Percentiles rank a stretch among this genome's conserved stretches.
Evolutionary conservation across 495 filamentous ascomycete species (phyloP).

Genomic region (Pseudotulostoma volvatum): DNA sequence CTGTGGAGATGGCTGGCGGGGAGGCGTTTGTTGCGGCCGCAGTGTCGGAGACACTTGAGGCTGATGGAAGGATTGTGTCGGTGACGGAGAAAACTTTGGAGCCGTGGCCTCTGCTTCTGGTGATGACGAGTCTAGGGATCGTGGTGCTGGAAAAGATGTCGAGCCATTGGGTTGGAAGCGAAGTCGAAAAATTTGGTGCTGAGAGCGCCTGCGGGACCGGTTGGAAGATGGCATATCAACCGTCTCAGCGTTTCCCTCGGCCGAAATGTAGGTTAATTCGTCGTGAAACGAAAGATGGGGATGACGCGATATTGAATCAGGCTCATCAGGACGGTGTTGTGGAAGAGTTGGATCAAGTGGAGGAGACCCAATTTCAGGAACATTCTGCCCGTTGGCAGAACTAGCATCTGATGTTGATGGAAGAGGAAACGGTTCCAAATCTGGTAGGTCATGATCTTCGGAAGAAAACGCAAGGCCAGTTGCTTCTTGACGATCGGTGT

Average conservation of each 20-base stretch:
- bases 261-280: constrained; percentile 3
- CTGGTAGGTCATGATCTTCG: constrained; percentile 4
- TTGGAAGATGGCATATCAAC: constrained; percentile 3
- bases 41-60: constrained; percentile 10
- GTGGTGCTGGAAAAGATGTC: constrained; percentile 21
- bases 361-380: constrained; percentile 1
- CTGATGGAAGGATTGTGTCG: constrained; percentile 20
- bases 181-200: constrained; percentile 7
- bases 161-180: constrained; percentile 21
- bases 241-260: not conserved
- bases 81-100: constrained; percentile 21
- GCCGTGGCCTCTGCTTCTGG: constrained; percentile 24
- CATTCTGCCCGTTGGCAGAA: not conserved
- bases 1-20: constrained; percentile 18
- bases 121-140: constrained; percentile 21
- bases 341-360: constrained; percentile 53
- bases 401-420: not conserved
- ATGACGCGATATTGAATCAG: constrained; percentile 4
- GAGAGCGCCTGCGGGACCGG: constrained; percentile 6
- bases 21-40: constrained; percentile 6
- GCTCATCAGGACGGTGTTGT: constrained; percentile 45
- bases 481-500: constrained; percentile 1
- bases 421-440: constrained; percentile 1
- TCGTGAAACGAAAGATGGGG: constrained; percentile 8
- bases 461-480: too few species aligned